phyloP scores from a whole-genome alignment of 2,329 filamentous ascomycete species.

The Fusarium palustre region DNA sequence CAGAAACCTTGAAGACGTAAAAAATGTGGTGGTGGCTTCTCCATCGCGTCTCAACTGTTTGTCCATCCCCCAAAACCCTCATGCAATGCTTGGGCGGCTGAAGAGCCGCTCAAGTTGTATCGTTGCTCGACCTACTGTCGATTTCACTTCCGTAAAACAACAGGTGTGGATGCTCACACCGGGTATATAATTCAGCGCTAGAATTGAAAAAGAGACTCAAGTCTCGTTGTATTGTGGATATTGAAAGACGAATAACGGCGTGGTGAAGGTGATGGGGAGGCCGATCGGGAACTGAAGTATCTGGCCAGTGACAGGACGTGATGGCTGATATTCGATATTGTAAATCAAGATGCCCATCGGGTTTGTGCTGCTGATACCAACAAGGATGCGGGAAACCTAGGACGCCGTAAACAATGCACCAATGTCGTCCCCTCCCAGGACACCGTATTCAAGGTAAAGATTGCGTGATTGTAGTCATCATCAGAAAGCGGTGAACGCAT shows the following conservation, averaged over 20 bases:
- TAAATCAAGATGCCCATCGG: constrained; percentile 25
- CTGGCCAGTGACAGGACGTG: constrained; percentile 3
- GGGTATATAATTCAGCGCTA: constrained; percentile 47
- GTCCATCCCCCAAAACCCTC: background rate
- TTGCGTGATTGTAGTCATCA: constrained; percentile 44
- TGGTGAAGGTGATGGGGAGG: constrained; percentile 5
- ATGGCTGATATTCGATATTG: constrained; percentile 15
- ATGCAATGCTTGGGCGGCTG: constrained; percentile 4
- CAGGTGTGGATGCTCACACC: constrained; percentile 37
- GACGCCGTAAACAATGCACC: constrained; percentile 57
- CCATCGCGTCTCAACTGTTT: constrained; percentile 10
- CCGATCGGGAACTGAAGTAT: constrained; percentile 5
- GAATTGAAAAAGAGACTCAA: constrained; percentile 41
- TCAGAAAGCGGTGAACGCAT: constrained; percentile 46
- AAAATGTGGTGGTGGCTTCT: constrained; percentile 26
- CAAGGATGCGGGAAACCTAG: constrained; percentile 40
- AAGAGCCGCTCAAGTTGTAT: constrained; percentile 7
- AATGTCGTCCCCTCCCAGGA: constrained; percentile 34
- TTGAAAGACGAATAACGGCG: constrained; percentile 10
- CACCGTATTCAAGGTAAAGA: constrained; percentile 46
- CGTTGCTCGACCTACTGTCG: constrained; percentile 34
- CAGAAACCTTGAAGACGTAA: constrained; percentile 31
- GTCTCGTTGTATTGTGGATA: constrained; percentile 34
- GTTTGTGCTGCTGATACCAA: constrained; percentile 32
- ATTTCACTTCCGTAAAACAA: constrained; percentile 34